These are phyloP conservation scores for Euphorbia pulcherrima DNA, from an alignment of 345 rosid genomes.

Conservation along the genomic window DNA sequence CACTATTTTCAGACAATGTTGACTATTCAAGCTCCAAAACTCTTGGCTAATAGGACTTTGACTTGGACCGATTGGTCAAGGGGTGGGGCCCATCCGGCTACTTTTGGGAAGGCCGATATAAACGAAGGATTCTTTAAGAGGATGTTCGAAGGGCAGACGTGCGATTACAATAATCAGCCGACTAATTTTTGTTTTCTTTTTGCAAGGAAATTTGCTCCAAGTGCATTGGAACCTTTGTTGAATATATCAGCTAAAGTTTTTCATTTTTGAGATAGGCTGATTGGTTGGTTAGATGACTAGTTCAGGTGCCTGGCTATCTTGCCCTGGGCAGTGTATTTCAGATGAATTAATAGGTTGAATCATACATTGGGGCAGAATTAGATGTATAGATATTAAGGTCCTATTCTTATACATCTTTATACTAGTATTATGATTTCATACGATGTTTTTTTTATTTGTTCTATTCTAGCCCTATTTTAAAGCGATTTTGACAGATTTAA, in stretches of 20 bases:
- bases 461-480: too few relatives aligned
- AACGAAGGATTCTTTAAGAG: constrained; percentile 50
- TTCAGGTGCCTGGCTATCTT: neutral
- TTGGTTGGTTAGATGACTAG: neutral
- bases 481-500: too few relatives aligned
- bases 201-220: constrained; percentile 81
- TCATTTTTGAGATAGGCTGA: constrained; percentile 36
- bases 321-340: neutral
- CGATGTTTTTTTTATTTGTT: too few relatives aligned
- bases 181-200: constrained; percentile 56
- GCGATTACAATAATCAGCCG: constrained; percentile 53
- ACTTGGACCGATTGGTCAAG: constrained; percentile 93
- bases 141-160: constrained; percentile 36
- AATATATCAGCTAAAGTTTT: constrained; percentile 44
- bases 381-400: constrained; percentile 12
- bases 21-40: constrained; percentile 48
- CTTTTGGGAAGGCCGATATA: constrained; percentile 58
- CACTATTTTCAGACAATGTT: constrained; percentile 92
- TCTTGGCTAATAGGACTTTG: constrained; percentile 65
- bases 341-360: constrained; percentile 2
- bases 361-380: constrained; percentile 3
- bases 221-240: constrained; percentile 62
- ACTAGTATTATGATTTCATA: neutral
- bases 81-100: constrained; percentile 92
- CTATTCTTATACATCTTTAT: constrained; percentile 4